Base-by-base conservation (phyloP, 1,284 basidiomycete species). In the Ceratobasidium sp. region DNA sequence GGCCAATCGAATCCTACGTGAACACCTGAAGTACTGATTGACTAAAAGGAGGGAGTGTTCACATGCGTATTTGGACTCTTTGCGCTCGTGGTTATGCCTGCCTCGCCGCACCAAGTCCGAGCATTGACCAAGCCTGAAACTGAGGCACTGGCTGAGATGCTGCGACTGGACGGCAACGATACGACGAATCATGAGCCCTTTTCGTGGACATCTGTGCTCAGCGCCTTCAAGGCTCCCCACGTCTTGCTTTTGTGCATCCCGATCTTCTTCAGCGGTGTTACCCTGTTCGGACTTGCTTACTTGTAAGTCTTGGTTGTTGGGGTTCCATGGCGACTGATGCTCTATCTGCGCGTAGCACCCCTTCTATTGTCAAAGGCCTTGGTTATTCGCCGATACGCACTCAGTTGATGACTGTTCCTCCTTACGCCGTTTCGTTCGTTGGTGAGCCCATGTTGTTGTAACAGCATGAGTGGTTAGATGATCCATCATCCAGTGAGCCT, bases 331-430 rank as follows among this genome's bases (percentile, higher is more conserved):
- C n/a, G 15, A 8, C 46, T 54, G 15, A 65, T 34, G 25, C 2
- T 44, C 34, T 17, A 7, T 13, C 52, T 29, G 22, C 19, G 7
- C 51, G 6, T 22, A 70, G 59, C 65, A 22, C 75, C 19, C 67
- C 59, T 13, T 65, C 69, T 4, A 64, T 76, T 40, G 54, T 76
- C 54, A 56, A 76, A 44, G 22, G 49, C 25, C 57, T 77, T 32
- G 78, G 71, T 17, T 78, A 78, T 70, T 77, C 70, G 2, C 71
- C 65, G 2, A 46, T 76, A 13, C 57, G 49, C 19, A 70, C 76
- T 5, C 78, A 78, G 64, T 56, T 77, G 34, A 71, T 79, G 29
- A 80, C 80, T 40, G 81, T 82, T n/a, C 82, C 74, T 0, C 81
- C 81, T 25, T 81, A 79, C 62, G 79, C 78, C n/a, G 80, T 79